Evolutionary conservation across 2,329 filamentous ascomycete genomes (phyloP).

Genomic region (Xylaria sp.): DNA sequence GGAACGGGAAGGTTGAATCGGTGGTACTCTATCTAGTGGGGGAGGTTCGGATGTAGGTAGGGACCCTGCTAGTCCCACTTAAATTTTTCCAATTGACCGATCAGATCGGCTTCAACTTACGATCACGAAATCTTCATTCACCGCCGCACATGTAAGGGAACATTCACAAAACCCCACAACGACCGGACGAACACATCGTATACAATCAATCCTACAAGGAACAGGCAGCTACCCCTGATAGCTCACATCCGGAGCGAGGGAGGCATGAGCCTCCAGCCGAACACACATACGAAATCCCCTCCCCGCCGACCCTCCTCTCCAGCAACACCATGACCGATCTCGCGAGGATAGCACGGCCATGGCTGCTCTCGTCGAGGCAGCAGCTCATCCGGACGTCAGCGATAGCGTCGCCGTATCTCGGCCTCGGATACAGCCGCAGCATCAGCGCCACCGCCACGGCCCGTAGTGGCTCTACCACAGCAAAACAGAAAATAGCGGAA

Average conservation of each 20-base stretch:
- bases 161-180: background rate
- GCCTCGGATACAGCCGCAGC: constrained; percentile 27
- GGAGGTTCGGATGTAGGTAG: background rate
- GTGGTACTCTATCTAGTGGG: background rate
- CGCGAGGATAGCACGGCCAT: constrained; percentile 36
- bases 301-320: background rate
- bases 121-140: constrained; percentile 9
- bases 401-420: constrained; percentile 12
- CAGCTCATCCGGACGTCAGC: background rate
- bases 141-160: constrained; percentile 7
- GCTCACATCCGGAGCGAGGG: constrained; percentile 18
- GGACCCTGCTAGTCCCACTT: constrained; percentile 24
- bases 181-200: background rate
- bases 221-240: background rate
- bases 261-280: constrained; percentile 28
- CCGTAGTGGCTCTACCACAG: constrained; percentile 12
- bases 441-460: constrained; percentile 36
- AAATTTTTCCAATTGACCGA: constrained; percentile 30
- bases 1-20: background rate
- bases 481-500: no score
- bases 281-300: background rate
- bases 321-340: constrained; percentile 35
- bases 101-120: constrained; percentile 15
- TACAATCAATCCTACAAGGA: background rate
- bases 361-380: constrained; percentile 29